Evolutionary conservation across 1,284 basidiomycete species (phyloP).

Genomic region (Sanghuangporus baumii): DNA sequence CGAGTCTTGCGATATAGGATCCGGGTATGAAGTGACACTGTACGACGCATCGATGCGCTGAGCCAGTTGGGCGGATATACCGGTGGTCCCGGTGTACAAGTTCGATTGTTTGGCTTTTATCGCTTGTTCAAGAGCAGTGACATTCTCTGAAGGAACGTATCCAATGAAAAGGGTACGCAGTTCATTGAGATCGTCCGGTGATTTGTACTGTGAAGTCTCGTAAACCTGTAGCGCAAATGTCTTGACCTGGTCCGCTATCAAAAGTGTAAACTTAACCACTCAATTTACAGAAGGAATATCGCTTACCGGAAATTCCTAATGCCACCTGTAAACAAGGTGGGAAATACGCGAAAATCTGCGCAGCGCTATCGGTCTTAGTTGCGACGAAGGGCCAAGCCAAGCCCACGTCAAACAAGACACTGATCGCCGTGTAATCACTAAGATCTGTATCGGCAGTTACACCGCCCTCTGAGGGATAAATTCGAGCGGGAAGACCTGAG

Average conservation of each 20-base stretch:
- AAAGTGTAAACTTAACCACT: not conserved
- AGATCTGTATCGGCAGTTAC: constrained; percentile 27
- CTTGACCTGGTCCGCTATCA: constrained; percentile 36
- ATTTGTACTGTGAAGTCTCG: constrained; percentile 45
- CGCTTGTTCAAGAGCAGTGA: constrained; percentile 47
- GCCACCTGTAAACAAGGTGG: constrained; percentile 47
- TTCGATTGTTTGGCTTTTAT: constrained; percentile 48
- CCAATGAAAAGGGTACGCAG: constrained; percentile 57
- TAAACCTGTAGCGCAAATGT: constrained; percentile 58
- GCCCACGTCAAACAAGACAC: constrained; percentile 47
- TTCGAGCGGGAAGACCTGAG: constrained; percentile 49
- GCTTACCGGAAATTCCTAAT: constrained; percentile 43
- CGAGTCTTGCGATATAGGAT: constrained; percentile 30
- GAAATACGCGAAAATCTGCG: constrained; percentile 60
- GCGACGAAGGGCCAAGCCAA: constrained; percentile 65
- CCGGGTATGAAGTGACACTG: constrained; percentile 41
- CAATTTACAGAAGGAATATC: constrained; percentile 20
- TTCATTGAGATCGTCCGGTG: constrained; percentile 36
- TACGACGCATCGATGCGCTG: constrained; percentile 54
- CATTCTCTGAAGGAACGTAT: constrained; percentile 47
- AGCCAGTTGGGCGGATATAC: constrained; percentile 42
- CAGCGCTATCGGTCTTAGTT: constrained; percentile 34
- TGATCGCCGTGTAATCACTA: constrained; percentile 41
- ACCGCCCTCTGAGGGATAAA: constrained; percentile 42
- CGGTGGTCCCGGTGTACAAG: constrained; percentile 50